Base-by-base conservation (phyloP, 768 basidiomycete genomes). In the Mrakia blollopis region DNA sequence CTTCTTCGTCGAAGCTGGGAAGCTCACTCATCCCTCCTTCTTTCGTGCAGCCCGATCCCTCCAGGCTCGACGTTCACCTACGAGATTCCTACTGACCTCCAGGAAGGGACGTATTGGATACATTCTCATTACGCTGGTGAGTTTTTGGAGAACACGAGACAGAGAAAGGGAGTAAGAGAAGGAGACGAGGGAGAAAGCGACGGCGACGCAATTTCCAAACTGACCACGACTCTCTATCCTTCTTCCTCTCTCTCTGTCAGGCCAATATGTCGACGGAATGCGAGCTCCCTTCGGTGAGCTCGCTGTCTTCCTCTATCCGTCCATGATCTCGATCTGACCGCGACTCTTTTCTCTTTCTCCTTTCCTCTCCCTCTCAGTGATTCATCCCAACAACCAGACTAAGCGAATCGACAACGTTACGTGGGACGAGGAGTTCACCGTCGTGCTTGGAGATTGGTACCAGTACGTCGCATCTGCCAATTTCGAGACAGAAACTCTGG, bases 381-480 rank as follows among this genome's bases (percentile, higher is more conserved):
- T n/a, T n/a, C n/a, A 91, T 80, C 83, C 83, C 13, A 70, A 74
- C 57, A 79, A 79, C 68, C 60, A n/a, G 7, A 81, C 80, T 62
- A 79, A 76, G 23, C 77, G 84, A 91, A 83, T 86, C 85, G 28
- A 88, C 71, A 74, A 81, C 72, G 35, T 93, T 82, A 79, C 79
- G 11, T 98, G 97, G 83, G 94, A 98, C 83, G 92, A 91, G 35
- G 96, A 98, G 80, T 94, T 89, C 84, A 95, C 92, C n/a, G 85
- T 98, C 79, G 82, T 94, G 77, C 85, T 98, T 1, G 88, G 89
- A 8, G 95, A 98, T 83, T 98, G 96, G 95, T 98, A 98, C 81
- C 93, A 97, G 62, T 14, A 72, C 39, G 39, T 41, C n/a, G n/a
- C n/a, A n/a, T n/a, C n/a, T n/a, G n/a, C n/a, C n/a, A n/a, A n/a